Base-by-base conservation (phyloP, 371 early-diverging fungal species). In the Cokeromyces recurvatus region DNA sequence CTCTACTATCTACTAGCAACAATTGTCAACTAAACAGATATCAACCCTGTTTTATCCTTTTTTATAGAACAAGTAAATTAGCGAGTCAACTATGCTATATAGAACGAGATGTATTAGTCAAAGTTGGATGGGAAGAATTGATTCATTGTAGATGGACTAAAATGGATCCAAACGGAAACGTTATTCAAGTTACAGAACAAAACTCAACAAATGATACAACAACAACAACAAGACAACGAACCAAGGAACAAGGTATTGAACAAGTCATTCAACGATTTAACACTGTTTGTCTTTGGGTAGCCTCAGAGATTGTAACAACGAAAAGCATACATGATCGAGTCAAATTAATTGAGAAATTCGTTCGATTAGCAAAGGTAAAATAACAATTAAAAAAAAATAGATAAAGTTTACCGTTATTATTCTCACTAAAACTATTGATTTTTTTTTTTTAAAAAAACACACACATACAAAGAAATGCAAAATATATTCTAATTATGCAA, bases 201-300 rank as follows among this genome's bases (percentile, higher is more conserved):
- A 5, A 34, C 14, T 4, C 14, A 4, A 4, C n/a, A 15, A 59
- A 48, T 22, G 58, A 61, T 37, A 65, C 66, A 0, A 29, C 54
- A 1, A 49, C 49, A 34, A 25, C 45, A 16, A 54, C 53, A 22
- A 44, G 49, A 14, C 39, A 38, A 41, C 44, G 54, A 22, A 40
- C 25, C 7, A 27, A 53, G 24, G 59, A 53, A 2, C 59, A 59
- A 22, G 81, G 76, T 17, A 76, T 85, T 11, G 73, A 77, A 23
- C 66, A 66, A 35, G 66, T 82, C 1, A 84, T 86, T 29, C 77
- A 80, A 23, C 70, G 85, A 32, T 86, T 86, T 61, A 84, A 86
- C 40, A 29, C 59, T 32, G 82, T 81, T 1, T 82, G 84, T 48
- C 82, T 79, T 43, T 87, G 88, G 87, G 87, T 85, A 0, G 69